Percentiles rank a stretch among this genome's conserved stretches.
Conservation (phyloP, 2,329 filamentous ascomycete genomes). For the Colletotrichum navitas region DNA sequence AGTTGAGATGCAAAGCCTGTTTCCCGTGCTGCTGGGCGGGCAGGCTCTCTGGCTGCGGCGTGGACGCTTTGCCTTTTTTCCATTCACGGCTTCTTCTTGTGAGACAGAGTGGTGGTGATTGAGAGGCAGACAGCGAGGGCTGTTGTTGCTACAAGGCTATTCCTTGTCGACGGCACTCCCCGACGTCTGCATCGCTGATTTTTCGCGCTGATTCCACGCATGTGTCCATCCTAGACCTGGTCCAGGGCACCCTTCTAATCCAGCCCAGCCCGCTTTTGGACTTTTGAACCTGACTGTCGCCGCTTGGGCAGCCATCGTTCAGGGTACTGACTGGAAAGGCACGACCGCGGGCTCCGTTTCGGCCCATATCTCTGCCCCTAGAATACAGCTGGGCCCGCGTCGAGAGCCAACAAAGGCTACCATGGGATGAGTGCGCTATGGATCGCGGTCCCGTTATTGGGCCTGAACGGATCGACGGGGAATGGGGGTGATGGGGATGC, state of each 20-base stretch:
- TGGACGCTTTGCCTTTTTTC: not conserved
- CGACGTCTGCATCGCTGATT: conserved; percentile 31
- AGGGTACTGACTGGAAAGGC: conserved; percentile 14
- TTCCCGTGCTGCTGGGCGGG: conserved; percentile 37
- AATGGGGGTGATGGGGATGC: conserved; percentile 29
- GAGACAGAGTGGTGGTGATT: not conserved
- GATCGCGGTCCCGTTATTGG: conserved; percentile 28
- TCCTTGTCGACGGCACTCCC: conserved; percentile 27
- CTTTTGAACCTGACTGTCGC: conserved; percentile 38
- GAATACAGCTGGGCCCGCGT: conserved; percentile 6
- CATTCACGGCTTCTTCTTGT: too few species aligned
- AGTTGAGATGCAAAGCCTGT: conserved; percentile 35
- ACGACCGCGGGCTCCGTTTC: conserved; percentile 6
- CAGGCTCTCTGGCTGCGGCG: conserved; percentile 4
- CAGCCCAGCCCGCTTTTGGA: conserved; percentile 23
- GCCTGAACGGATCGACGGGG: conserved; percentile 38
- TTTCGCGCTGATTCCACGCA: conserved; percentile 34
- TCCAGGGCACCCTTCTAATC: conserved; percentile 22
- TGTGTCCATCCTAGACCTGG: conserved; percentile 32
- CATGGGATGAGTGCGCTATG: conserved; percentile 12
- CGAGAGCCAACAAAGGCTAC: not conserved
- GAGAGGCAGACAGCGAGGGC: conserved; percentile 23
- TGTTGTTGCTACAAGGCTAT: conserved; percentile 34
- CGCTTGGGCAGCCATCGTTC: conserved; percentile 40
- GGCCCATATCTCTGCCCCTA: conserved; percentile 1